Evolutionary conservation across 129 eudicot species (phyloP), one percentile per base, ranked within the genome.

Genomic region (Pulicaria dysenterica): DNA sequence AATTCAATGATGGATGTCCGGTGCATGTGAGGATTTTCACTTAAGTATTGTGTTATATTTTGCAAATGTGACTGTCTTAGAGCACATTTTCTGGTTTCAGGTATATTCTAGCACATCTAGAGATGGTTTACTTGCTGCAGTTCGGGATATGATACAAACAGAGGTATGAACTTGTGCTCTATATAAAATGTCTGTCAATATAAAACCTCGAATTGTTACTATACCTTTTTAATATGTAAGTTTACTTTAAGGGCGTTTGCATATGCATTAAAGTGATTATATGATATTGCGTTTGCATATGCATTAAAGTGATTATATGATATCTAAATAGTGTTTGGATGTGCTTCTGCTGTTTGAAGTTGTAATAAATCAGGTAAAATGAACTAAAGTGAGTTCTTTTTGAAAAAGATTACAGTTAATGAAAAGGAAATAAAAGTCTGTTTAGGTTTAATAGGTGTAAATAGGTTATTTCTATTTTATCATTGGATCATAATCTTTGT

Each of bases 61-160:
- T 72, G 51, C 36, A 50, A 42, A 66, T n/a, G 50, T 48, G 45
- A 71, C 60, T 48, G 43, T 74, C 13, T 58, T 6, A 38, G 61
- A 38, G 50, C 43, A 50, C 42, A 4, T 14, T n/a, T 41, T 43
- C 51, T 72, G 12, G 48, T 81, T 82, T 73, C 88, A 92, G 98
- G 95, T 93, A 16, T 93, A 93, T 85, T 88, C 98, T 54, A 89
- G 98, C 77, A 93, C 98, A 5, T 93, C 98, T 61, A 95, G 98
- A 55, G 98, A 93, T 82, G 81, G 95, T 87, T 89, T 93, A 77
- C 88, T 93, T 82, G 98, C 98, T 40, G 92, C 98, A 56, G 96
- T 93, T 73, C 81, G 91, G 74, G 98, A 93, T 68, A 83, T 83
- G 77, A 87, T 93, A 81, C 96, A 93, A 77, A 83, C 89, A 58